A percentile compares a stretch with the other conserved stretches of the same genome.
Evolutionary conservation across 257 asterid species (phyloP).

Genomic region (Eustoma russellianum): DNA sequence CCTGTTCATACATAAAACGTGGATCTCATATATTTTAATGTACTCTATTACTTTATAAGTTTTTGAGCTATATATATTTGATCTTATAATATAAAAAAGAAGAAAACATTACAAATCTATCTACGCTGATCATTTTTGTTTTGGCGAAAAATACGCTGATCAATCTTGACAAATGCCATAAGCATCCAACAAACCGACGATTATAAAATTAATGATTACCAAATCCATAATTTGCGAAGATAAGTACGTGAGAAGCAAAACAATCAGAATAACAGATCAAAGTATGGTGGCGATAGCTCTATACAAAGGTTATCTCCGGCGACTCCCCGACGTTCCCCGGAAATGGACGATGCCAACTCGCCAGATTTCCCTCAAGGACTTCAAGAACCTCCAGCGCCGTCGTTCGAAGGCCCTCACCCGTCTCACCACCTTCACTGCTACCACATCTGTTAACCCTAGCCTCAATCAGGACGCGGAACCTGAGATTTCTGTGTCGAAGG

Average conservation of each 20-base stretch:
- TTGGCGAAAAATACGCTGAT: too few relatives aligned
- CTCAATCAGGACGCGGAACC: constrained; percentile 18
- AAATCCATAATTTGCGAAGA: neutral
- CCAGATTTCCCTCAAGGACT: constrained; percentile 47
- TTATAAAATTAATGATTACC: neutral
- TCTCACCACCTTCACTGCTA: constrained; percentile 18
- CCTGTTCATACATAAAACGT: too few relatives aligned
- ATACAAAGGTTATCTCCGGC: constrained; percentile 89
- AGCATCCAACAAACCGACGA: neutral
- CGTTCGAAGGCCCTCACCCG: constrained; percentile 63
- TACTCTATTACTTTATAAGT: too few relatives aligned
- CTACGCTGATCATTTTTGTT: too few relatives aligned
- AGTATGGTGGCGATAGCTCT: constrained; percentile 75
- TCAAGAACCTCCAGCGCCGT: constrained; percentile 58
- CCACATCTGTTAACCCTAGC: constrained; percentile 23
- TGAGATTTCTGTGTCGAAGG: constrained; percentile 19
- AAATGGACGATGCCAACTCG: constrained; percentile 67
- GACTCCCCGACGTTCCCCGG: constrained; percentile 50
- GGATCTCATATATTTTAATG: too few relatives aligned
- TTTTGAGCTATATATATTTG: too few relatives aligned
- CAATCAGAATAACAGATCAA: neutral
- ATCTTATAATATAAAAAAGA: too few relatives aligned
- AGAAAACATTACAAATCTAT: too few relatives aligned
- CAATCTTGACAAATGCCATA: too few relatives aligned
- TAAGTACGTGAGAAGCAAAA: neutral